Evolutionary conservation across 257 asterid genomes (phyloP), one percentile per base, ranked within the genome.

Genomic region (Solanum clarkiae): DNA sequence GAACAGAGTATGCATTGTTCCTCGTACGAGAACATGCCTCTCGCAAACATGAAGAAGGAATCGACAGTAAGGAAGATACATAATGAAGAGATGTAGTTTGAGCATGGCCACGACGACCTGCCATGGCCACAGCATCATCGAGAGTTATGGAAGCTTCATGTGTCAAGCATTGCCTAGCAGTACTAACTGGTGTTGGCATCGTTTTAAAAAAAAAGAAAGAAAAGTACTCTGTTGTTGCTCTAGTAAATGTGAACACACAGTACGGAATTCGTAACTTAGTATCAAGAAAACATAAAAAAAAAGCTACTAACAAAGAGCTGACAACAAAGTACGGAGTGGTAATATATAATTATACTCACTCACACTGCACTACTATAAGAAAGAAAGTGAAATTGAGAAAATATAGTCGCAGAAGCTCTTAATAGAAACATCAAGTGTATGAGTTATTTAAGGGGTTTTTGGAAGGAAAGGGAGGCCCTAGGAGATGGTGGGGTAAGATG

Each of bases 1-100:
- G 89, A 4, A 88, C 62, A 0, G 98, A 89, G 93, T 93, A 93
- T 0, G 95, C 98, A 82, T 83, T 90, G 90, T 89, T 91, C 0
- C 98, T 91, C 1, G 96, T 87, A 3, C 93, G 87, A 4, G 91
- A 88, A 88, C 99, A 96, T 16, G 98, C 97, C 63, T 94, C 99
- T 1, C 98, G 99, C 13, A 96, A 88, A 3, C 90, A 26, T 3
- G 99, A 96, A 69, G 84, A 91, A 4, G 97, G 98, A 1, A 91
- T 91, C 0, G 98, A 92, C 2, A 95, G 93, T 17, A 96, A 92
- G 0, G 99, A 90, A 5, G 96, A 94, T 7, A 95, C 90, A 91
- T 95, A 86, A 91, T 96, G 99, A 24, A 95, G 94, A 57, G 99
- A 96, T 40, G 99, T 95, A 57, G 99, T 96, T 54, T 96, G 99